Evolutionary conservation across 768 basidiomycete genomes (phyloP).

Genomic region (Amylocystis lapponica): DNA sequence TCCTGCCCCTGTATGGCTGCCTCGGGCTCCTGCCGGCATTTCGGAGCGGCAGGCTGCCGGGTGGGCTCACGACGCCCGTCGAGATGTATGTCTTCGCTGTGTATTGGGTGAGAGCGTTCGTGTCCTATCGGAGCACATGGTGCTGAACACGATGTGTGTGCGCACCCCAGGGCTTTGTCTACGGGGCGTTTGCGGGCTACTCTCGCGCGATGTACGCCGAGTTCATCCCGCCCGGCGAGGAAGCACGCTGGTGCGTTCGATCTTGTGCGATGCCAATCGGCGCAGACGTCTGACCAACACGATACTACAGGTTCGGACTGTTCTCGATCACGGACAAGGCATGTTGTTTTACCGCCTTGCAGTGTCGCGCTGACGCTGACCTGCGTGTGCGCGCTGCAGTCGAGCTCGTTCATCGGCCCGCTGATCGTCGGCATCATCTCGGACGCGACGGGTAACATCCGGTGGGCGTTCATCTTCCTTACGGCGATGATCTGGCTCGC

Average conservation of each 20-base stretch:
- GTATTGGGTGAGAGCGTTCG: slow-evolving; percentile 58
- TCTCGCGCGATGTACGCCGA: slow-evolving; percentile 84
- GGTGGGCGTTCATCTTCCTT: slow-evolving; percentile 87
- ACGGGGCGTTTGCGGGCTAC: slow-evolving; percentile 90
- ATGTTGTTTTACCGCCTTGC: slow-evolving; percentile 9
- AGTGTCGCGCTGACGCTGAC: background rate
- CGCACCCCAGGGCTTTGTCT: slow-evolving; percentile 50
- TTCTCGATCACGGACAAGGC: slow-evolving; percentile 92
- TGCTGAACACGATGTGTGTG: background rate
- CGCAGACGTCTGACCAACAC: too few relatives aligned
- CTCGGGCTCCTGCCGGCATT: slow-evolving; percentile 66
- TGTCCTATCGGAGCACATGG: background rate
- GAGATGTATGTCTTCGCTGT: slow-evolving; percentile 86
- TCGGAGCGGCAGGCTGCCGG: slow-evolving; percentile 40
- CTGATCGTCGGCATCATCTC: slow-evolving; percentile 84
- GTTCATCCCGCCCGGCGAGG: slow-evolving; percentile 81
- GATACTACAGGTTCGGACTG: slow-evolving; percentile 50
- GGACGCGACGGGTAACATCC: slow-evolving; percentile 86
- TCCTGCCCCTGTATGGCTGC: slow-evolving; percentile 78
- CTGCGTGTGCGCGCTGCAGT: slow-evolving; percentile 36
- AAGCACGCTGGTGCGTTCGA: slow-evolving; percentile 69
- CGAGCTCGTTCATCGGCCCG: slow-evolving; percentile 89
- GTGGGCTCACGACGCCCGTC: slow-evolving; percentile 68
- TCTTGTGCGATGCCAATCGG: background rate
- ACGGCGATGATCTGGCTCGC: slow-evolving; percentile 76